phyloP scores from a whole-genome alignment of 768 basidiomycete species.

The Tricholoma bakamatsutake region DNA sequence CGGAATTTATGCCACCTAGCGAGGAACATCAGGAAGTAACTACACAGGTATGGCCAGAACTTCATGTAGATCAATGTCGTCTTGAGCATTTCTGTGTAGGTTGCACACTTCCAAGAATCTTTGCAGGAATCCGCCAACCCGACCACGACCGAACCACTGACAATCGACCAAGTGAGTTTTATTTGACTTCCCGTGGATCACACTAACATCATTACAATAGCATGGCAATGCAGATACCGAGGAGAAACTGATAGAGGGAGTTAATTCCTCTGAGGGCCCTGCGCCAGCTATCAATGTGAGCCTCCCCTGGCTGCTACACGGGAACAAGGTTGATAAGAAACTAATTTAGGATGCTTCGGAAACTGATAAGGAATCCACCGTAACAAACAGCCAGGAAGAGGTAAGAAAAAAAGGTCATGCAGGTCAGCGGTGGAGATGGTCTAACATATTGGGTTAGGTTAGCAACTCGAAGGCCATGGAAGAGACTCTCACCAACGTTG shows the following conservation, averaged over 20 bases:
- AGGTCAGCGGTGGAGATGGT: not conserved
- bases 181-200: not conserved
- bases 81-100: not conserved
- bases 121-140: not conserved
- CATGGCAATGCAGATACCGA: not conserved
- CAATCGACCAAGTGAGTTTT: not conserved
- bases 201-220: conserved; percentile 1
- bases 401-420: not conserved
- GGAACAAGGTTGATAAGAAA: not conserved
- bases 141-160: not conserved
- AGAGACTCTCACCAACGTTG: not conserved
- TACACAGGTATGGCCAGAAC: not conserved
- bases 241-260: not conserved
- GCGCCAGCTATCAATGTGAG: conserved; percentile 1
- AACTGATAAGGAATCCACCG: not conserved
- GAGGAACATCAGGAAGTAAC: not conserved
- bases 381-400: not conserved
- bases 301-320: not conserved
- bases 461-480: not conserved
- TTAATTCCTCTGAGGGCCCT: conserved; percentile 1
- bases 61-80: not conserved
- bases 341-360: not conserved
- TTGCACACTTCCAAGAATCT: not conserved
- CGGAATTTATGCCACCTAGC: not conserved
- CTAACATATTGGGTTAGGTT: not conserved